Percentiles rank a stretch among this genome's conserved stretches.
Evolutionary conservation across 768 basidiomycete genomes (phyloP).

Genomic region (Leccinum rimulosum): DNA sequence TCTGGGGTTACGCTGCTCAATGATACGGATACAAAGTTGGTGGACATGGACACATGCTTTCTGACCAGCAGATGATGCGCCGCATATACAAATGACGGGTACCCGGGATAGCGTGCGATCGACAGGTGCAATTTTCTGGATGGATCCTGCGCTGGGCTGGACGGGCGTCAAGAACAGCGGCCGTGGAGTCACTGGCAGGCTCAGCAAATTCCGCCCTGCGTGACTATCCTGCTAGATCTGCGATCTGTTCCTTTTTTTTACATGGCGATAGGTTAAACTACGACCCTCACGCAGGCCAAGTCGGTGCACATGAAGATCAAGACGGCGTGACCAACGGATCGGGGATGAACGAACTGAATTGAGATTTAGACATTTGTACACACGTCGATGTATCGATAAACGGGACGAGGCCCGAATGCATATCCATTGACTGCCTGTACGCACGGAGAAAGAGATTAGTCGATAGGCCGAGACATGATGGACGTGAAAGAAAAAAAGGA

Average conservation of each 20-base stretch:
- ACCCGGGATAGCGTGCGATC: constrained; percentile 47
- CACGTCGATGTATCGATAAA: no score
- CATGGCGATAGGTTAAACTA: constrained; percentile 40
- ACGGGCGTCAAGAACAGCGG: no score
- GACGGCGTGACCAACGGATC: constrained; percentile 30
- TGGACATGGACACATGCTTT: constrained; percentile 71
- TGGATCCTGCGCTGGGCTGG: no score
- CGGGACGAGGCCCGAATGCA: no score
- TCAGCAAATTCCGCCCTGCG: no score
- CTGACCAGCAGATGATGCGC: constrained; percentile 70
- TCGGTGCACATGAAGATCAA: constrained; percentile 82
- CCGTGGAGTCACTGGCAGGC: no score
- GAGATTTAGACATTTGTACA: not conserved
- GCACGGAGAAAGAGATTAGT: constrained; percentile 1
- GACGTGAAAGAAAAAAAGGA: not conserved
- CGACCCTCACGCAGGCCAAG: constrained; percentile 74
- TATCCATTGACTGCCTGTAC: not conserved
- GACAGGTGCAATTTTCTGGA: no score
- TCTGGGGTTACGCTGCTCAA: no score
- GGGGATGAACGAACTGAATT: not conserved
- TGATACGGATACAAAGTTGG: no score
- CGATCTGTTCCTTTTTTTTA: not conserved
- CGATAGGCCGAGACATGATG: not conserved
- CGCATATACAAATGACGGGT: constrained; percentile 85
- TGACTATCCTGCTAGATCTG: no score